Base-by-base conservation (phyloP, 2,329 filamentous ascomycete genomes). In the Epichloe sylvatica region DNA sequence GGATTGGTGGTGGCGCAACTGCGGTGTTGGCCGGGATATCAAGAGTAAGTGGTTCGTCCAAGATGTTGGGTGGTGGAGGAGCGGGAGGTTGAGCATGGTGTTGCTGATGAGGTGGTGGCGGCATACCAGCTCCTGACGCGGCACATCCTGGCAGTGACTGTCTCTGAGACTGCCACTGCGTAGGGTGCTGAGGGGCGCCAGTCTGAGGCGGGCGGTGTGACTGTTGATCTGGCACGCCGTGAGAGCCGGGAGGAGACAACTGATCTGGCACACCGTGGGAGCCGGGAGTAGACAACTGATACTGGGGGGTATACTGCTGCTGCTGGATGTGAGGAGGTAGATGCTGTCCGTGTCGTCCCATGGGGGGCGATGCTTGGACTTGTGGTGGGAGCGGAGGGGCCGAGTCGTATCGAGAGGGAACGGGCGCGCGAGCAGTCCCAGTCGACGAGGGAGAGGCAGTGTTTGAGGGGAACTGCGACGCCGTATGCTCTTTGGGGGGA, bases 1-100 rank as follows among this genome's bases (percentile, higher is more conserved):
- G 91, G 34, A 96, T 88, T 0, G 91, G 90, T 0, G 92, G 91
- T 1, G 88, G 80, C 5, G 83, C 75, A 7, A 80, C 62, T 21
- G 74, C 69, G 0, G 71, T 68, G 4, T 69, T 64, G 1, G 71
- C 66, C 2, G 77, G 72, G 12, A 76, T 67, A 15, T 70, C 58
- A 23, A 78, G 64, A 9, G 72, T 72, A 13, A 80, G 64, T 34
- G 78, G 76, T 49, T 77, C 76, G 53, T 81, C 77, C 57, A 81
- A 72, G 25, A 69, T 57, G 59, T 81, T 76, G 2, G 67, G 75
- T 25, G 65, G 73, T 25, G 66, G 72, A 49, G 62, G 63, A 36
- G 60, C 54, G 38, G 15, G 46, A 48, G 39, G 13, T 47, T 52
- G 55, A 19, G 17, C 23, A 4, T 45, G 51, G 38, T 51, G 48